Base-by-base conservation (phyloP, 805 yeast species). In the Zygoascus tannicola region DNA sequence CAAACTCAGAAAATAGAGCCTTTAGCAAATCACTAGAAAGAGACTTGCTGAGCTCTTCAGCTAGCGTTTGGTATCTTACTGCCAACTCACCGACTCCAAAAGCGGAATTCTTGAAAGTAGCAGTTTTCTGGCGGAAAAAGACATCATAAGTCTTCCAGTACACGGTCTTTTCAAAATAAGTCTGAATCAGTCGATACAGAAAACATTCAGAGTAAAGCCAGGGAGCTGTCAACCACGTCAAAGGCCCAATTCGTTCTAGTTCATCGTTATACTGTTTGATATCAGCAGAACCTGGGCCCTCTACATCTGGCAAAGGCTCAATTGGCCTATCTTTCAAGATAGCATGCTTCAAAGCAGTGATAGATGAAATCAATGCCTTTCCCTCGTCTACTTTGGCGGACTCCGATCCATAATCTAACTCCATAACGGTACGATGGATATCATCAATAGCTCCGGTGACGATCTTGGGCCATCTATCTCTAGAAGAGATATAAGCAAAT, bases 121-220 rank as follows among this genome's bases (percentile, higher is more conserved):
- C 70, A 50, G 78, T 71, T 61, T 92, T 92, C 60, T 80, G 71
- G 26, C 66, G 60, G 46, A 75, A 74, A 57, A 88, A 92, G 32
- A 87, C 67, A 59, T 92, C 98, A 59, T 77, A 87, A 12, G 66
- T 54, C 36, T 60, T 50, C 80, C 81, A 78, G 48, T 56, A 46
- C 45, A 48, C 38, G 8, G 67, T 59, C 43, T 45, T 50, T 49
- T 50, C 62, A 35, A 68, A 50, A 32, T 47, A 50, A 23, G 51
- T 46, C 46, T 57, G 60, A 22, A 64, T 44, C 36, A 48, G 61
- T 47, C 95, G 77, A 65, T 92, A 92, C 46, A 92, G 59, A 57
- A 81, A 80, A 61, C 95, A 81, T 62, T 94, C 99, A 35, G 82
- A 68, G 56, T 72, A 81, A 43, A 92, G 67, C 99, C 99, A 92